phyloP scores from a whole-genome alignment of 306 rosid species.

The Citrullus amarus region DNA sequence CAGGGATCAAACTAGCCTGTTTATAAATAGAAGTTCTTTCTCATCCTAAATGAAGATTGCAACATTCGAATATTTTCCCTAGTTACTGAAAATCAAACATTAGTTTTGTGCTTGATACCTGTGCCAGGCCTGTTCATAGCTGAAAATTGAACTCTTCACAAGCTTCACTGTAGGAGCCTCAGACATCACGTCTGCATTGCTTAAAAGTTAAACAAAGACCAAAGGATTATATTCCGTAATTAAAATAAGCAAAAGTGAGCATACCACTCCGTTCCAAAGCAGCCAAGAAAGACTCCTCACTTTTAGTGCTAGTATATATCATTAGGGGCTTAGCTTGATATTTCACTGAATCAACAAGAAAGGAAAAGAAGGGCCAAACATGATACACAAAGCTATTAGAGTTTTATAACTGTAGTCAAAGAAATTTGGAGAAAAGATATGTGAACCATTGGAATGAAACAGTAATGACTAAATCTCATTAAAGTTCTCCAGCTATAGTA shows the following conservation, averaged over 20 bases:
- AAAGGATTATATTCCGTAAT: slow-evolving; percentile 12
- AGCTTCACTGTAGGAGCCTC: slow-evolving; percentile 70
- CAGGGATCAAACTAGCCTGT: background rate
- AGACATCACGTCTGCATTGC: slow-evolving; percentile 52
- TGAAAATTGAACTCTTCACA: slow-evolving; percentile 84
- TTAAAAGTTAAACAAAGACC: slow-evolving; percentile 24
- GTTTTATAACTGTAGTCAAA: background rate
- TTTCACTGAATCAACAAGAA: slow-evolving; percentile 48
- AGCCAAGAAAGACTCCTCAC: slow-evolving; percentile 77
- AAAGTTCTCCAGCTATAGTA: slow-evolving; percentile 7
- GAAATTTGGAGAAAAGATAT: background rate
- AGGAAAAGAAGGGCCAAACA: slow-evolving; percentile 15
- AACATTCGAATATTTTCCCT: background rate
- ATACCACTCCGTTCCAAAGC: slow-evolving; percentile 82
- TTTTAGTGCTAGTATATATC: slow-evolving; percentile 84
- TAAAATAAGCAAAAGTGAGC: slow-evolving; percentile 15
- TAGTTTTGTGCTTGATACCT: slow-evolving; percentile 40
- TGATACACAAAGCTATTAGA: background rate
- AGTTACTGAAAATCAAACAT: slow-evolving; percentile 3
- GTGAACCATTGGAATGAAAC: background rate
- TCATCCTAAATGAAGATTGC: background rate
- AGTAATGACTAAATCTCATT: background rate
- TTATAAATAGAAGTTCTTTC: background rate
- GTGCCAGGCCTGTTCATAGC: slow-evolving; percentile 98
- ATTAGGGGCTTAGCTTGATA: slow-evolving; percentile 82